phyloP scores from a whole-genome alignment of 805 yeast species.

The Tetrapisispora fleetii region DNA sequence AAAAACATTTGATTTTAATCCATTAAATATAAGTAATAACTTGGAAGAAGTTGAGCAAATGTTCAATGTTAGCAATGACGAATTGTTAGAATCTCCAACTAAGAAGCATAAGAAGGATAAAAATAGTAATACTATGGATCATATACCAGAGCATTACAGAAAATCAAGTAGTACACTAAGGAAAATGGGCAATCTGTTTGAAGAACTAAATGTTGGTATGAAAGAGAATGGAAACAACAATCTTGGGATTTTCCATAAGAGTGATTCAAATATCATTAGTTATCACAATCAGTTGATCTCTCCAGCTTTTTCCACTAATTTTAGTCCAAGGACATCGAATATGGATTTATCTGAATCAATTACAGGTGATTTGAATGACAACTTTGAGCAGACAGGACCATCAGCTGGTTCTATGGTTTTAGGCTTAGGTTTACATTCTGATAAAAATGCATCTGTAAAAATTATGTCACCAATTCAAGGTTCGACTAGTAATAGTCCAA shows the following conservation, averaged over 20 bases:
- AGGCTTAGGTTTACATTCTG: constrained; percentile 14
- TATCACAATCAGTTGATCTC: constrained; percentile 4
- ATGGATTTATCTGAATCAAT: neutral
- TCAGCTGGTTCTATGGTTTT: constrained; percentile 5
- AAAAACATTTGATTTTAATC: neutral
- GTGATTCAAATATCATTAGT: constrained; percentile 1
- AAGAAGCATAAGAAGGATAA: neutral
- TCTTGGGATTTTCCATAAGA: neutral
- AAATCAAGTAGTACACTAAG: constrained; percentile 2
- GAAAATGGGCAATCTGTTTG: constrained; percentile 3
- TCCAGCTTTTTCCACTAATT: constrained; percentile 3
- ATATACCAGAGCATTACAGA: neutral
- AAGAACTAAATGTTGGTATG: neutral
- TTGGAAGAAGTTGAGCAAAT: neutral
- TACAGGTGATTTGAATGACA: neutral
- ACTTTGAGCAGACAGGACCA: neutral
- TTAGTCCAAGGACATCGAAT: constrained; percentile 1
- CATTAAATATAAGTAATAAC: neutral
- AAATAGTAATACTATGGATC: neutral
- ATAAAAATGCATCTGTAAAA: constrained; percentile 1
- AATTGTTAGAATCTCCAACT: constrained; percentile 2
- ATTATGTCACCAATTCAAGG: constrained; percentile 23
- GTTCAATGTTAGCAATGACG: neutral
- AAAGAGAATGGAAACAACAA: neutral
- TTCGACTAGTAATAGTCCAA: constrained; percentile 21